These are phyloP conservation scores for Amanita phalloides DNA, from an alignment of 768 basidiomycete species.

Conservation along the genomic window DNA sequence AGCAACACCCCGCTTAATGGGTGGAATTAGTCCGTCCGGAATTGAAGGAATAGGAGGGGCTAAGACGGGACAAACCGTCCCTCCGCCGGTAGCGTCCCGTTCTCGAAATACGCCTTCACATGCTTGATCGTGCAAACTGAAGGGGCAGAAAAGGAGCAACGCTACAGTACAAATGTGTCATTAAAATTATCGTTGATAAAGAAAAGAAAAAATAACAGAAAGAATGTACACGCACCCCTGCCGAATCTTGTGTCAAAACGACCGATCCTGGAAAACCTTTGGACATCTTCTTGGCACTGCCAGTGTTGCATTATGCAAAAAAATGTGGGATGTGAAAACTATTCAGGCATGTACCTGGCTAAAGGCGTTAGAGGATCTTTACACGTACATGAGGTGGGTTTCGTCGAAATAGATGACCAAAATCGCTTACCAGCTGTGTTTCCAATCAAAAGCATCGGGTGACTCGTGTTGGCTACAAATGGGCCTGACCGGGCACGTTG, in stretches of 20 bases:
- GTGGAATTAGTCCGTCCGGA: no score
- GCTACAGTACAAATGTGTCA: conserved; percentile 10
- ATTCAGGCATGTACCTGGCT: background rate
- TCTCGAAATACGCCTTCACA: conserved; percentile 21
- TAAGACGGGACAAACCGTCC: conserved; percentile 27
- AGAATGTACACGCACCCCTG: conserved; percentile 12
- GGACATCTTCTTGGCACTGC: conserved; percentile 9
- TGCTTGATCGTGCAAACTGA: conserved; percentile 23
- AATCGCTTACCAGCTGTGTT: conserved; percentile 12
- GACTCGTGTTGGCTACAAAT: conserved; percentile 19
- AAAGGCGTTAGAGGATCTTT: conserved; percentile 3
- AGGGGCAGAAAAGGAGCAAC: conserved; percentile 20
- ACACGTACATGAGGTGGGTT: no score
- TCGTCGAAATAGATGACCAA: background rate
- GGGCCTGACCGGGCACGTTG: conserved; percentile 11
- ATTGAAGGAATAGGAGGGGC: background rate
- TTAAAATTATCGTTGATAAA: background rate
- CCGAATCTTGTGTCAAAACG: conserved; percentile 8
- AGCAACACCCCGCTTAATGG: no score
- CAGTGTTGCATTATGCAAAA: no score
- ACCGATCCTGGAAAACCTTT: conserved; percentile 9
- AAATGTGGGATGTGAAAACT: background rate
- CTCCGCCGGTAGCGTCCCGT: conserved; percentile 27
- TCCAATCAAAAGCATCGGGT: conserved; percentile 18
- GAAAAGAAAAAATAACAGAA: no score